Base-by-base conservation (phyloP, 2,329 filamentous ascomycete species). In the Microdochium paspali region DNA sequence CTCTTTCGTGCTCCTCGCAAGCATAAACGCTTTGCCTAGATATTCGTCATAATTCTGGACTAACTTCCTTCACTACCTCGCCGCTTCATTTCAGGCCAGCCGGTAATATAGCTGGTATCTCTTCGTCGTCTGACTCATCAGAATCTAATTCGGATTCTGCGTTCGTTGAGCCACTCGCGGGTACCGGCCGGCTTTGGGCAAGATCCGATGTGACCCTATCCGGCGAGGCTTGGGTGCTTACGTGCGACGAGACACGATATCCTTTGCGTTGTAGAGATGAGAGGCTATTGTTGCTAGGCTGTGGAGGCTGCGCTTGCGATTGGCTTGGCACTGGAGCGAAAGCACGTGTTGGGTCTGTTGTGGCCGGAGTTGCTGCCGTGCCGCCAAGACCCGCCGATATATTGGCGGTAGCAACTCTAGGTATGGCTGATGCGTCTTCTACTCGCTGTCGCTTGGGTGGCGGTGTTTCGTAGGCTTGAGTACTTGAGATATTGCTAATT, bases 191-290 rank as follows among this genome's bases (percentile, higher is more conserved):
- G n/a, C 3, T 13, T 24, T 6, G 32, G 30, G 25, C 10, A n/a
- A 24, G 20, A 46, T 23, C 18, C 24, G 46, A 44, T 25, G 30
- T 21, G 35, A 40, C 35, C 23, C 18, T 40, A 6, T 40, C 35
- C 12, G 35, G 35, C 18, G 35, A 40, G 18, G n/a, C 23, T 20
- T 15, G 35, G n/a, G 15, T 12, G 6, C 12, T 20, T 21, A 53
- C 46, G 28, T 62, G 60, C 2, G 60, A 59, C 6, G 57, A 59
- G 18, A 63, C 54, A 4, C 58, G 54, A 20, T 62, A 63, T 7
- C 60, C 61, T 44, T 60, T 60, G 3, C 53, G 52, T 45, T 63
- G 60, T 9, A 54, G 48, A 0, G 58, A 57, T 1, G 57, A 59
- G 3, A 63, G 56, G 24, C 59, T 63, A 21, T 54, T 55, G 20